Percentiles rank a stretch among this genome's conserved stretches.
These are phyloP conservation scores for Atractiella rhizophila DNA, from an alignment of 768 basidiomycete genomes.

Conservation along the genomic window DNA sequence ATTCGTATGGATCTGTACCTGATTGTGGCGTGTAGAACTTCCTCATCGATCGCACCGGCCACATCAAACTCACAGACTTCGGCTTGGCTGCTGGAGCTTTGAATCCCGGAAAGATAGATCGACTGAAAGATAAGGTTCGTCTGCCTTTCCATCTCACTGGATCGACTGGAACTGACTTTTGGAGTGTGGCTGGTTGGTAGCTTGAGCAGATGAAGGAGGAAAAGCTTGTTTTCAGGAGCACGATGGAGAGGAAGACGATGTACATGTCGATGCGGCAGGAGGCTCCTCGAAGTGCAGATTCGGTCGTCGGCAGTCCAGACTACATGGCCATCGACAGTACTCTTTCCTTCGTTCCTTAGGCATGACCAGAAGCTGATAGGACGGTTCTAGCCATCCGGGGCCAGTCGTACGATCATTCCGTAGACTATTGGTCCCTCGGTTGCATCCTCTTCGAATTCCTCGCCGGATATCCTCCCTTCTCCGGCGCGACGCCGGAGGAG, in stretches of 20 bases:
- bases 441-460: constrained; percentile 95
- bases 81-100: constrained; percentile 88
- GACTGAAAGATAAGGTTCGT: constrained; percentile 63
- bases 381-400: constrained; percentile 40
- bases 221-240: constrained; percentile 65
- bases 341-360: not conserved
- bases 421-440: constrained; percentile 95
- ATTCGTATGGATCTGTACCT: not conserved
- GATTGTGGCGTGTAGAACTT: constrained; percentile 44
- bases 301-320: constrained; percentile 90
- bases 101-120: constrained; percentile 82
- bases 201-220: constrained; percentile 92
- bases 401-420: constrained; percentile 81
- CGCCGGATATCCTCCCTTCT: constrained; percentile 93
- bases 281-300: constrained; percentile 83
- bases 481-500: constrained; percentile 79
- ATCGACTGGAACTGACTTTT: not conserved
- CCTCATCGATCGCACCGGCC: constrained; percentile 77
- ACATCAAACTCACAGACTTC: constrained; percentile 94
- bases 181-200: constrained; percentile 23
- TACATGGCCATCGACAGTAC: constrained; percentile 53
- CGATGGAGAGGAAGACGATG: constrained; percentile 76
- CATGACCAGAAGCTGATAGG: not conserved
- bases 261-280: constrained; percentile 76
- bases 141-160: not conserved